Evolutionary conservation across 495 filamentous ascomycete species (phyloP).

Genomic region (Aspergillus kassunensis): DNA sequence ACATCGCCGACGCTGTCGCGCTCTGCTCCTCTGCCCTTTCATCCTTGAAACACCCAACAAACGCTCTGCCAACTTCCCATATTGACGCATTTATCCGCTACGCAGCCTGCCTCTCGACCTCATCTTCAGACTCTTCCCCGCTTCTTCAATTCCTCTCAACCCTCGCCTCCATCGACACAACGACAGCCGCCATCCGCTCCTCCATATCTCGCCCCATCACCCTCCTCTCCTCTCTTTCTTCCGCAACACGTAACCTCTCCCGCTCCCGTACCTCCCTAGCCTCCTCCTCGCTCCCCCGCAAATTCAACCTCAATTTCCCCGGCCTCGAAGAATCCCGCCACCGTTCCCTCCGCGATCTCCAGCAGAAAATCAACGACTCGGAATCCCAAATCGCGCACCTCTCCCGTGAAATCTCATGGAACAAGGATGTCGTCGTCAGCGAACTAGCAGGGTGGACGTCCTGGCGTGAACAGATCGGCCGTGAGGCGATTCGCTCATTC

Average conservation of each 20-base stretch:
- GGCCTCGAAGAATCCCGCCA: constrained; percentile 83
- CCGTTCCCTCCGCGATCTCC: constrained; percentile 72
- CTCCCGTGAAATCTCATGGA: constrained; percentile 78
- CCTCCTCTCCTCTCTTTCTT: constrained; percentile 66
- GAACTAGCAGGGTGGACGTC: constrained; percentile 95
- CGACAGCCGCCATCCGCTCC: constrained; percentile 71
- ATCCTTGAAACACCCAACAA: constrained; percentile 42
- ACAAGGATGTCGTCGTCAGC: constrained; percentile 84
- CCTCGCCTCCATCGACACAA: constrained; percentile 70
- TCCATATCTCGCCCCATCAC: constrained; percentile 78
- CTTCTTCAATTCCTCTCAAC: constrained; percentile 67
- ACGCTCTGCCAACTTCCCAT: constrained; percentile 60
- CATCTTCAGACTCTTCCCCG: constrained; percentile 65
- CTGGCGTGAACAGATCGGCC: constrained; percentile 71
- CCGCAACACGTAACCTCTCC: constrained; percentile 63
- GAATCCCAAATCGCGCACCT: constrained; percentile 62
- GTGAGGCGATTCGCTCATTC: constrained; percentile 68
- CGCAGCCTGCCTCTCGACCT: constrained; percentile 59
- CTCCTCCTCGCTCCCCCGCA: constrained; percentile 45
- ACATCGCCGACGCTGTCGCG: constrained; percentile 64
- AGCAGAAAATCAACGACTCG: constrained; percentile 63
- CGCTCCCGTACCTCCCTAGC: constrained; percentile 67
- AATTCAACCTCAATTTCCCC: constrained; percentile 49
- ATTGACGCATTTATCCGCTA: constrained; percentile 69
- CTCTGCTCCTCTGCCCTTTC: constrained; percentile 54